Evolutionary conservation across 257 asterid genomes (phyloP), one percentile per base, ranked within the genome.

Genomic region (Ballota nigra): DNA sequence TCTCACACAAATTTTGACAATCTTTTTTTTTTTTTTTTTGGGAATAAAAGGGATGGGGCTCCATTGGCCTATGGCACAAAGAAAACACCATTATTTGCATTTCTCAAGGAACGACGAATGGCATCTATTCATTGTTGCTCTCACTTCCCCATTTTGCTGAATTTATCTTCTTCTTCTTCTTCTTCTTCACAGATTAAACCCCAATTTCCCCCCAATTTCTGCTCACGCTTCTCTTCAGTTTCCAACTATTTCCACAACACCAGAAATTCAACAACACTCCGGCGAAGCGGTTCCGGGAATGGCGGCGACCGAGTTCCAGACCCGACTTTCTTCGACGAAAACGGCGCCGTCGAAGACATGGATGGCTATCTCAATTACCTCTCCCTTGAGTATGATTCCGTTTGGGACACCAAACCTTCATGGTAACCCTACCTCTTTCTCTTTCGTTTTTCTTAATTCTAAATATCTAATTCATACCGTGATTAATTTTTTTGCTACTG

Each of bases 401-500:
- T 90, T 71, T 92, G 98, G 98, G 97, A 92, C 81, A 90, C 97
- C 86, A 92, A 92, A 56, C 98, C 98, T 43, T 81, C 92, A 22
- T 92, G 98, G 98, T 89, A 82, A 77, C 0, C 41, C 7, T 6
- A 6, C 29, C 62, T 43, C 57, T 24, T 51, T 10, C 0, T 3
- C 20, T 26, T 3, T 31, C n/a, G n/a, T n/a, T n/a, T 16, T 24
- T 12, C 8, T 11, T 13, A 36, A 5, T 36, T 8, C 5, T 9
- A 31, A 31, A 56, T 57, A 18, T 56, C 7, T 22, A 10, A 47
- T 29, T 38, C 53, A 4, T 11, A 4, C 11, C 18, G 24, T 47
- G 51, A 40, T 29, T 62, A 20, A 10, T 31, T 43, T 59, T 34
- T 29, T 47, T 47, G 22, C 34, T 26, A 28, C 31, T 40, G 15